Evolutionary conservation across 139 green algal genomes (phyloP), one percentile per base, ranked within the genome.

Genomic region (Diplosphaera chodatii): DNA sequence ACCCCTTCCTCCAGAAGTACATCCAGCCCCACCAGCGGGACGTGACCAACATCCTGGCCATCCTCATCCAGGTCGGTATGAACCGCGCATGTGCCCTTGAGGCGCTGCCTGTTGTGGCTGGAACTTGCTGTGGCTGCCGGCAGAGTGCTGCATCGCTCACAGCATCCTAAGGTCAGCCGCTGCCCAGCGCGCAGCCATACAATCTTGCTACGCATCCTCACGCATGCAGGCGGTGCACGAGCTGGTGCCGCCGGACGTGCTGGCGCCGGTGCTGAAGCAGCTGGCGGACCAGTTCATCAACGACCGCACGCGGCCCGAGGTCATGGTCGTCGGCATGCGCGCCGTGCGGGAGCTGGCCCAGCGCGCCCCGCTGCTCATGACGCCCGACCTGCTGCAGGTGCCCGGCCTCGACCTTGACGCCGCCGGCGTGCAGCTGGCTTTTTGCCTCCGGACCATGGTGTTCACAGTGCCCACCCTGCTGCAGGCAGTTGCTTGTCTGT

Each of bases 261-360:
- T 98, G 74, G 83, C 85, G 29, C 91, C 93, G 8, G 83, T 98
- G 64, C 77, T 99, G 76, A 71, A 82, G 25, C 94, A 98, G 78
- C 82, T 98, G 73, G 92, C 96, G 34, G 93, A 98, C 83, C 80
- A 92, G 67, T 99, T 98, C 77, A 85, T 99, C 67, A 89, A 98
- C 73, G 95, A 99, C 88, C 78, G 88, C 66, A 82, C 85, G 15
- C 77, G 87, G 25, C 82, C 83, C 5, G 83, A 89, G 77, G 87
- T 93, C 31, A 94, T 96, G 81, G 90, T 86, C 0, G 83, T 96
- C 23, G 94, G 94, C 20, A 76, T 99, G 4, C 97, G 96, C 76
- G 89, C 92, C 10, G 92, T 97, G 66, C 77, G 91, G 0, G 93
- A 97, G 87, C 82, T 98, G 55, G 96, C 93, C 74, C 67, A 85